Base-by-base conservation (phyloP, 2,329 filamentous ascomycete species). In the Dactylellina parvicollis region DNA sequence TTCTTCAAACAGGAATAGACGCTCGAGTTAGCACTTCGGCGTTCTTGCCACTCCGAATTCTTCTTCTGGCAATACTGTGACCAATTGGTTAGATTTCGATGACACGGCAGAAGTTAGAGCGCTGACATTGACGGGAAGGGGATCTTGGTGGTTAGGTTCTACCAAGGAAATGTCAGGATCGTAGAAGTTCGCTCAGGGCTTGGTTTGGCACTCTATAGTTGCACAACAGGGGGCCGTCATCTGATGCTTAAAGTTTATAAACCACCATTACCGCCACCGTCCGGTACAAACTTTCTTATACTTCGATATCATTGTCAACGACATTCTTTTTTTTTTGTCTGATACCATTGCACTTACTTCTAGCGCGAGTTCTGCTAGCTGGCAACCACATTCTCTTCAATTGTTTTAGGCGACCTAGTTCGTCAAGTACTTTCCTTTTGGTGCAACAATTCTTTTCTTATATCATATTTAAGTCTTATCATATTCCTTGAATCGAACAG, bases 161-260 rank as follows among this genome's bases (percentile, higher is more conserved):
- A 22, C 62, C 34, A 14, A 26, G 22, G 42, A 38, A 67, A 36
- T 49, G 46, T 36, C 44, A 42, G 44, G 42, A 44, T 14, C 7
- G 9, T 28, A 44, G 26, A 5, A 28, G 20, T 44, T 55, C 9
- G 26, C 32, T 8, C 18, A 32, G 44, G 18, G 26, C 32, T n/a
- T 44, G 38, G 60, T 61, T 46, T 73, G 60, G 67, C 66, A 55
- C 46, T 1, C 14, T 12, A 18, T 22, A 34, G 69, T 73, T n/a
- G 44, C 28, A 73, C 67, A 65, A 60, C 36, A 66, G 69, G 55
- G 64, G 49, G 32, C 40, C 26, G 26, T 54, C 20, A 42, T 32
- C 32, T 57, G 26, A 38, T 24, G 16, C 18, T 14, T 50, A 73
- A 66, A 50, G 44, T 73, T 56, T 66, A 73, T 61, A 66, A 73